phyloP scores from a whole-genome alignment of 139 green algal species.

The Picochlorum sp. region DNA sequence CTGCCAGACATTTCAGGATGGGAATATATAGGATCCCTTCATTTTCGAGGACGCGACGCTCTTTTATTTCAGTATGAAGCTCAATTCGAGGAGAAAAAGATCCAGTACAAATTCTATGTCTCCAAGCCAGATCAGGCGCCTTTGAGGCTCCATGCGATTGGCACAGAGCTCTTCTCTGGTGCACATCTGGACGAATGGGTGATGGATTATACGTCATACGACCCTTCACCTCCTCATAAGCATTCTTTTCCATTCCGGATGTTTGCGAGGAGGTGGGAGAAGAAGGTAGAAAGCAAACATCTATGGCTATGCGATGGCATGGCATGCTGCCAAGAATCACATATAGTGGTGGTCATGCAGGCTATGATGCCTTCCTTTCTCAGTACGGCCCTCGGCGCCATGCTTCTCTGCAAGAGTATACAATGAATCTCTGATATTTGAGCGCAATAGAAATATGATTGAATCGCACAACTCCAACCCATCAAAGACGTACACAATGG shows the following conservation, averaged over 20 bases:
- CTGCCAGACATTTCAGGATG: conserved; percentile 22
- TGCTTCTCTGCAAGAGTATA: conserved; percentile 20
- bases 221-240: conserved; percentile 7
- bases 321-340: conserved; percentile 9
- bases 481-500: conserved; percentile 13
- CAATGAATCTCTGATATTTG: conserved; percentile 11
- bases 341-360: conserved; percentile 11
- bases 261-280: conserved; percentile 18
- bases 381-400: conserved; percentile 19
- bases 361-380: conserved; percentile 35
- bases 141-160: conserved; percentile 36
- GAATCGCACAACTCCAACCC: conserved; percentile 19
- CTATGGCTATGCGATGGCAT: neutral
- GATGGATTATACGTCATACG: conserved; percentile 23
- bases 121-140: conserved; percentile 9
- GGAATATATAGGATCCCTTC: neutral
- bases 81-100: conserved; percentile 20
- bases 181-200: conserved; percentile 38
- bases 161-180: conserved; percentile 28
- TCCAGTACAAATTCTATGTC: conserved; percentile 27
- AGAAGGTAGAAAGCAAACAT: neutral
- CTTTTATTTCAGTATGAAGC: conserved; percentile 4
- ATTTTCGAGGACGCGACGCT: conserved; percentile 1
- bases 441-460: conserved; percentile 20
- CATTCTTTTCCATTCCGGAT: conserved; percentile 19